Evolutionary conservation across 1,139 yeast genomes (phyloP).

Genomic region (Hyphopichia wangnamkhiaoensis): DNA sequence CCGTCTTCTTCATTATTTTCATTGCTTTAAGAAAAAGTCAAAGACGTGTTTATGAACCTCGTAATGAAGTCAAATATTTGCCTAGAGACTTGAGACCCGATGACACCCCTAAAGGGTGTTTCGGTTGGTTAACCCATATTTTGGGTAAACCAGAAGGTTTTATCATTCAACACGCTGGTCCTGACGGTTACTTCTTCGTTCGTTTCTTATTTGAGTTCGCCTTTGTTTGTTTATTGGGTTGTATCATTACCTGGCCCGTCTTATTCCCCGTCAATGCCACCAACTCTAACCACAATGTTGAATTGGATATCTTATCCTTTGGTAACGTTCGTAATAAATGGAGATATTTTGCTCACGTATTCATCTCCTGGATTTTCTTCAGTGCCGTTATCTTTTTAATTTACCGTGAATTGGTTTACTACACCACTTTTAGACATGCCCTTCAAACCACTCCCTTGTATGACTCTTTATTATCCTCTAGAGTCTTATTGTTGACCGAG

Average conservation of each 20-base stretch:
- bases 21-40: constrained; percentile 64
- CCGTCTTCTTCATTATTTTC: constrained; percentile 57
- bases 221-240: constrained; percentile 60
- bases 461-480: constrained; percentile 63
- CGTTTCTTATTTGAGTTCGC: constrained; percentile 71
- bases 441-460: constrained; percentile 70
- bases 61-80: constrained; percentile 49
- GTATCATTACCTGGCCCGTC: constrained; percentile 70
- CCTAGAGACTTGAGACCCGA: constrained; percentile 50
- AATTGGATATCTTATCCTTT: constrained; percentile 58
- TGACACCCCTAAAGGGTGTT: constrained; percentile 55
- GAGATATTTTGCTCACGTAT: constrained; percentile 71
- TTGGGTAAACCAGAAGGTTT: constrained; percentile 61
- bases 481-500: constrained; percentile 69
- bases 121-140: constrained; percentile 56
- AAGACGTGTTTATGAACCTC: constrained; percentile 79
- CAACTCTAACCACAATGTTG: constrained; percentile 57
- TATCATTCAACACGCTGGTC: constrained; percentile 75
- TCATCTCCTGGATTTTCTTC: constrained; percentile 68
- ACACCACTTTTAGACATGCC: constrained; percentile 65
- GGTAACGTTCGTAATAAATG: constrained; percentile 62
- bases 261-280: constrained; percentile 87
- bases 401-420: constrained; percentile 71
- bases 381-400: constrained; percentile 60
- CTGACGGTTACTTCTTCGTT: constrained; percentile 86